Evolutionary conservation across 1,284 basidiomycete genomes (phyloP).

Genomic region (Pseudozyma tsukubaensis): DNA sequence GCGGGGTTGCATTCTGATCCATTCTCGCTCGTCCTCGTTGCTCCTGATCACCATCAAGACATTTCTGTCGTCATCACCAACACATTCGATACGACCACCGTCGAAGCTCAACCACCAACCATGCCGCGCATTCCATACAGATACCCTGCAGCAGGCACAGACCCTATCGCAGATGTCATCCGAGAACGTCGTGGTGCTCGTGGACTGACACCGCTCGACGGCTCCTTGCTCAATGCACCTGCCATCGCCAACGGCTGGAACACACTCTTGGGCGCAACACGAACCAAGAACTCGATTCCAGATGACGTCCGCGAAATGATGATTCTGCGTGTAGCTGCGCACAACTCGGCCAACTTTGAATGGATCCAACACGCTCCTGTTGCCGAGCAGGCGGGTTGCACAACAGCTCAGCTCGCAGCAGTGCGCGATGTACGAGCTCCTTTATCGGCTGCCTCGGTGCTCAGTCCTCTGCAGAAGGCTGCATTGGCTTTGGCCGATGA

Average conservation of each 20-base stretch:
- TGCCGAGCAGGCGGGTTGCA: constrained; percentile 68
- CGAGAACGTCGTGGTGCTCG: constrained; percentile 69
- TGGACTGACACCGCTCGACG: constrained; percentile 70
- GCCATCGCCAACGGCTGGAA: constrained; percentile 70
- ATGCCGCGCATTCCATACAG: constrained; percentile 68
- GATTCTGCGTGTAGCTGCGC: constrained; percentile 70
- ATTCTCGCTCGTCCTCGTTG: neutral
- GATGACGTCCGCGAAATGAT: constrained; percentile 71
- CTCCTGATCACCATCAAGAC: neutral
- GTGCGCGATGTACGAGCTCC: constrained; percentile 66
- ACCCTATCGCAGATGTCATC: constrained; percentile 69
- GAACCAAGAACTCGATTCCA: constrained; percentile 69
- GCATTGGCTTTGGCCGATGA: constrained; percentile 70
- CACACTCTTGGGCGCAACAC: constrained; percentile 69
- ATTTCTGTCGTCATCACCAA: neutral
- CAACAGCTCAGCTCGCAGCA: constrained; percentile 68
- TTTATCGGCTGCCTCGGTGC: constrained; percentile 27
- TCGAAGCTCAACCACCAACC: neutral
- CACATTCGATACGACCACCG: neutral
- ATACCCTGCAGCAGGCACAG: constrained; percentile 66
- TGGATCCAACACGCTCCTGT: constrained; percentile 70
- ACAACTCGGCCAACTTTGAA: constrained; percentile 70
- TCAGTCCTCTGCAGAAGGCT: constrained; percentile 56
- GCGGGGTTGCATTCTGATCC: constrained; percentile 3
- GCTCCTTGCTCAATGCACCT: constrained; percentile 69